phyloP scores from a whole-genome alignment of 2,329 filamentous ascomycete species.

The Pezicula carpinea region DNA sequence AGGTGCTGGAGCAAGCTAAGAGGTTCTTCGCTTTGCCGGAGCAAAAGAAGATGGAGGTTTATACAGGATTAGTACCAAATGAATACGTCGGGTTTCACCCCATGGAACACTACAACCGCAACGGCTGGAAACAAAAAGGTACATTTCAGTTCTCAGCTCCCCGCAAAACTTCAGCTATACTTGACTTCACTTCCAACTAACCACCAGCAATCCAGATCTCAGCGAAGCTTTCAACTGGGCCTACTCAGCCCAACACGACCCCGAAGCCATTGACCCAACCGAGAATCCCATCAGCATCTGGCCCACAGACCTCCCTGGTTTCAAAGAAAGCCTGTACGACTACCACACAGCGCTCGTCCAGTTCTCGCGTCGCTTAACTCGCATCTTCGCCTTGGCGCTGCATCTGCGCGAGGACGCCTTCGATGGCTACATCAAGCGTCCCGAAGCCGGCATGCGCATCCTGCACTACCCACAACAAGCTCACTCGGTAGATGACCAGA shows the following conservation, averaged over 20 bases:
- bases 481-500: constrained; percentile 8
- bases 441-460: constrained; percentile 34
- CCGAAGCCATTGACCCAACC: not conserved
- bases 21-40: constrained; percentile 1
- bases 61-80: constrained; percentile 2
- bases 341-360: constrained; percentile 32
- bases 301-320: constrained; percentile 29
- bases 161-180: too few relatives aligned
- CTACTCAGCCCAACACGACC: constrained; percentile 8
- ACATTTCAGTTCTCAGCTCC: not conserved
- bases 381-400: constrained; percentile 47
- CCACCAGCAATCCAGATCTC: constrained; percentile 32
- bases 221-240: constrained; percentile 30
- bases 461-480: constrained; percentile 24
- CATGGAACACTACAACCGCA: not conserved
- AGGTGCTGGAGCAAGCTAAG: not conserved
- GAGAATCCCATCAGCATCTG: constrained; percentile 21
- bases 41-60: constrained; percentile 32
- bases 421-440: constrained; percentile 44
- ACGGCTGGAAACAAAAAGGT: constrained; percentile 30
- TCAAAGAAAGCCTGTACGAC: constrained; percentile 31
- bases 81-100: constrained; percentile 2
- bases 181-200: too few relatives aligned
- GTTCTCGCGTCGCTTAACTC: constrained; percentile 40
- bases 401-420: constrained; percentile 47